Evolutionary conservation across 192 early-diverging fungal genomes (phyloP), one percentile per base, ranked within the genome.

Genomic region (Entomortierella parvispora): DNA sequence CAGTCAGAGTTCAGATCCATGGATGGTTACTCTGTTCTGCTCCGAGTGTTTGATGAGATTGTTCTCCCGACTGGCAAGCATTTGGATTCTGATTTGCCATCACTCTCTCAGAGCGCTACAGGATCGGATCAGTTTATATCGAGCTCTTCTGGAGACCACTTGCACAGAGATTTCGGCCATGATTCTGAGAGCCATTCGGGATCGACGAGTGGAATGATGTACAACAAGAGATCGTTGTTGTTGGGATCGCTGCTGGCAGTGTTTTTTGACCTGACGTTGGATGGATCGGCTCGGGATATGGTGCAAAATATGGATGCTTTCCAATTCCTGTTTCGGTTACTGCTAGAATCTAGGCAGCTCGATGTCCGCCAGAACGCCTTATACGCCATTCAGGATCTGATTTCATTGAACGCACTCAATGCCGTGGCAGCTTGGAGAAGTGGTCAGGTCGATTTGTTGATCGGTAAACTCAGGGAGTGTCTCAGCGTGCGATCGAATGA

Each of bases 321-420:
- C n/a, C 70, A 81, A 40, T 72, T 81, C 26, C 44, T 81, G 10
- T 75, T 81, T 34, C 62, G 71, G 2, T 43, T 72, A 6, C 48
- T 75, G 28, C 44, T 81, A 20, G 58, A 67, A 20, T 81, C 80
- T 1, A 75, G 66, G 34, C 66, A 81, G 22, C 67, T 81, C 29
- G 80, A 81, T 61, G 42, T 81, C 3, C 71, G 80, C 14, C 80
- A 81, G 40, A 56, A 81, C 9, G 80, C 80, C 26, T 34, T 81
- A 17, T 69, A 75, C 52, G 62, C 66, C n/a, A 81, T 81, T 48
- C 80, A 69, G n/a, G 80, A 81, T 44, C 29, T 81, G 26, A 60
- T 81, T 1, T 57, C 80, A 4, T 45, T 75, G 11, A 81, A 81
- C 51, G 59, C 64, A 4, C 45, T 81, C 18, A 81, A 81, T 48